Base-by-base conservation (phyloP, 768 basidiomycete genomes). In the Suillus hirtellus region DNA sequence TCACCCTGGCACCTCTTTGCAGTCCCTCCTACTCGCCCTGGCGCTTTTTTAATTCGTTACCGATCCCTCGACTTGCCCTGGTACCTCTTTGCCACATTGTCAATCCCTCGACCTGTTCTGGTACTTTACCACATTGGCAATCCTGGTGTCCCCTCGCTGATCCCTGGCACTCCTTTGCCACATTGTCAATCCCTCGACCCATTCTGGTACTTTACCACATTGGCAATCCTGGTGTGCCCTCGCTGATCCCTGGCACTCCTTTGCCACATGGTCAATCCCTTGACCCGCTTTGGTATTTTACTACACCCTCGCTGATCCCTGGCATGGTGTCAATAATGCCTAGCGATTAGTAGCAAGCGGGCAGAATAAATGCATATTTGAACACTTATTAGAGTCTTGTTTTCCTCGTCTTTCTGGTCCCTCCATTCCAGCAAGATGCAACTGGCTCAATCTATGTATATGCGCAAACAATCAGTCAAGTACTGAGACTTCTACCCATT, bases 31-130 rank as follows among this genome's bases (percentile, higher is more conserved):
- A 6, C 24, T 49, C 5, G n/a, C 46, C 46, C 21, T 12, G 46
- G 11, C 21, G 2, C 10, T 0, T 11, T 0, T 44, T n/a, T 44
- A 1, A 2, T 8, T 0, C 19, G 3, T 9, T 44, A 3, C 19
- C 10, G n/a, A n/a, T 44, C 11, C n/a, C 46, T 46, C 21, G 0
- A 21, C 46, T 21, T 14, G 5, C 14, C 12, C 12, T 14, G 24
- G 21, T 7, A 1, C 5, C 1, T 4, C 11, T 47, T 12, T 47
- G 4, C 21, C 12, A 5, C 12, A 14, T 24, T 49, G 5, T 6
- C 21, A 24, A 49, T 44, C 19, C 19, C 43, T n/a, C 19, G 3
- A 27, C 27, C 3, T 2, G 27, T 3, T 27, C 3, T 3, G 27
- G 27, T 27, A 27, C 27, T 27, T 27, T 27, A 27, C 3, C 27